Conservation (phyloP, 2,329 filamentous ascomycete genomes). For the Metarhizium humberi region DNA sequence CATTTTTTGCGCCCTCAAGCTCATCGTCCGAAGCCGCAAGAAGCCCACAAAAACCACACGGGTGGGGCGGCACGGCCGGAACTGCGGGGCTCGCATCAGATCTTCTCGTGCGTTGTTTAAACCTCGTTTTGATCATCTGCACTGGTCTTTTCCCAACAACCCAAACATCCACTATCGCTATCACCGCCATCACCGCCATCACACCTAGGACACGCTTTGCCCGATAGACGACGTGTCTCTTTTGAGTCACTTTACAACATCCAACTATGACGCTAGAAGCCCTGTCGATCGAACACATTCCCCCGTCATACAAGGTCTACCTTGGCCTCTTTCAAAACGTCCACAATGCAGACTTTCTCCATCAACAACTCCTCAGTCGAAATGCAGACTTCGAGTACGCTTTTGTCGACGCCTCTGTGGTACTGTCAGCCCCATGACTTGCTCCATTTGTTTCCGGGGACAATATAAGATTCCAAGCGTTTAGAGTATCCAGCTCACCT, state of each 20-base stretch:
- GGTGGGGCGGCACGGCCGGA: slow-evolving; percentile 3
- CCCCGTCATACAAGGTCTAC: slow-evolving; percentile 57
- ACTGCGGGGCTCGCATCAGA: slow-evolving; percentile 3
- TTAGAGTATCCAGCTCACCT: background rate
- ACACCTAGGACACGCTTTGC: background rate
- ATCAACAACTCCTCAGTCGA: slow-evolving; percentile 73
- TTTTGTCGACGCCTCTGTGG: slow-evolving; percentile 76
- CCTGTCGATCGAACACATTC: slow-evolving; percentile 67
- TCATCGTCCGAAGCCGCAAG: background rate
- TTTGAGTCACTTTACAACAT: background rate
- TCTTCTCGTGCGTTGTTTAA: slow-evolving; percentile 1
- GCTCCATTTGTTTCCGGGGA: background rate
- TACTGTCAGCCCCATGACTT: slow-evolving; percentile 29
- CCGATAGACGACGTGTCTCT: background rate
- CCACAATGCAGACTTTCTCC: slow-evolving; percentile 67
- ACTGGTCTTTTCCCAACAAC: background rate
- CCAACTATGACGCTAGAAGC: slow-evolving; percentile 42
- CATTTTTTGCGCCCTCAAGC: background rate
- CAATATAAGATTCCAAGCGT: background rate
- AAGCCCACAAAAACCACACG: background rate
- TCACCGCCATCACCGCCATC: background rate
- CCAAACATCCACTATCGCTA: background rate
- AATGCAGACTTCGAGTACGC: slow-evolving; percentile 88
- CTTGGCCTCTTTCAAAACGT: slow-evolving; percentile 68
- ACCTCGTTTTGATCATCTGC: background rate